These are phyloP conservation scores for Coemansia linderi DNA, from an alignment of 371 early-diverging fungal species.

Conservation along the genomic window DNA sequence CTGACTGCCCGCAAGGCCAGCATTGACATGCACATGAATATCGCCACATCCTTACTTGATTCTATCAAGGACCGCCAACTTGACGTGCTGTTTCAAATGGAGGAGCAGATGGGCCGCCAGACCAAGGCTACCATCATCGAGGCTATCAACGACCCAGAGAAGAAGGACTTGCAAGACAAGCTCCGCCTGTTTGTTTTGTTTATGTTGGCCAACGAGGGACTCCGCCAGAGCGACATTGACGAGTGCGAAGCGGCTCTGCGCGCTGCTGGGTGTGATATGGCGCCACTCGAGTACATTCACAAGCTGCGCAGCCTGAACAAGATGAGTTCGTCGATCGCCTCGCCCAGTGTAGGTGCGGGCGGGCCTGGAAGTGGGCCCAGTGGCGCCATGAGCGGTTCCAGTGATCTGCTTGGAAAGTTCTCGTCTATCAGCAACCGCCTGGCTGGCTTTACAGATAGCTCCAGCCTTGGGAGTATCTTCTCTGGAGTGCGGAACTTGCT, in stretches of 20 bases:
- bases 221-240: conserved; percentile 75
- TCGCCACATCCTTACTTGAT: conserved; percentile 90
- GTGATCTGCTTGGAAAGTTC: conserved; percentile 69
- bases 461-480: conserved; percentile 77
- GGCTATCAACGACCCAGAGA: conserved; percentile 74
- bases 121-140: conserved; percentile 81
- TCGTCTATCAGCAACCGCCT: conserved; percentile 86
- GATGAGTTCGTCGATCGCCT: conserved; percentile 52
- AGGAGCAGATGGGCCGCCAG: conserved; percentile 77
- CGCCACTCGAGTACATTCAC: conserved; percentile 79
- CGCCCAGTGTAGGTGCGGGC: conserved; percentile 22
- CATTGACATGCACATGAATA: conserved; percentile 98
- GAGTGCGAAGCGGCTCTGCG: conserved; percentile 79
- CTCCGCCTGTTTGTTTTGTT: conserved; percentile 87
- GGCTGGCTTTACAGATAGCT: conserved; percentile 76
- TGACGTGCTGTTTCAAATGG: conserved; percentile 93
- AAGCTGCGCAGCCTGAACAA: conserved; percentile 59
- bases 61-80: conserved; percentile 92
- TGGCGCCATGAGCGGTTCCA: conserved; percentile 45
- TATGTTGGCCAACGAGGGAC: conserved; percentile 61
- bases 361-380: background rate
- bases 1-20: conserved; percentile 93
- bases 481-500: conserved; percentile 94
- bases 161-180: conserved; percentile 85
- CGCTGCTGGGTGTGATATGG: conserved; percentile 74